Evolutionary conservation across 2,329 filamentous ascomycete species (phyloP), one percentile per base, ranked within the genome.

Genomic region (Botrytis fabae): DNA sequence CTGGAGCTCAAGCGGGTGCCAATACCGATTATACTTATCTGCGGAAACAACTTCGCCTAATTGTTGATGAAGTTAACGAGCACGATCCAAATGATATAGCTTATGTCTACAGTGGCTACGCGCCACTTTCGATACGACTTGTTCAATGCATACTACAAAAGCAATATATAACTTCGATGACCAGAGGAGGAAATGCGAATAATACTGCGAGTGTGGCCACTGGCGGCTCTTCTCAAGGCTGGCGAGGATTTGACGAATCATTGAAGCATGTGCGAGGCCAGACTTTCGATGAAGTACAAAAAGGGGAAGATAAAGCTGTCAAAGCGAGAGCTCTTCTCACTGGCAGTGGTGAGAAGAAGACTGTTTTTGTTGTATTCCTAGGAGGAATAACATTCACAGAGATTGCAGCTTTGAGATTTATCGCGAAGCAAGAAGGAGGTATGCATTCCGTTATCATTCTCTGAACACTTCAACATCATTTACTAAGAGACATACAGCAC

Each of bases 91-190:
- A 96, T 79, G 96, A 99, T 78, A 91, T 98, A 75, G 92, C 95
- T n/a, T 99, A 99, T 79, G 95, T 98, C 18, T 99, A 98, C 83
- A 97, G 93, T 76, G 97, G 96, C 70, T 99, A 98, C 80, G 96
- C 97, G 7, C 97, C 96, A 0, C 87, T 99, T 20, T 97, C 93
- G 62, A 89, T 98, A 71, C 91, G 96, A 25, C 88, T 99, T 7
- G 92, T 99, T 9, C 97, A 99, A 82, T 96, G 93, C 80, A 89
- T 98, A 68, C 84, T 99, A 65, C 95, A 98, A 81, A 99, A 99
- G 82, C 90, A 93, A 73, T 93, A 95, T 77, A 85, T 99, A 44
- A 85, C 91, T 73, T 90, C 88, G 7, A 87, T 95, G 18, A 90
- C 89, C 70, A 90, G 89, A 77, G 92, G 92, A 44, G 87, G 87